Base-by-base conservation (phyloP, 129 eudicot genomes). In the Lonicera japonica region DNA sequence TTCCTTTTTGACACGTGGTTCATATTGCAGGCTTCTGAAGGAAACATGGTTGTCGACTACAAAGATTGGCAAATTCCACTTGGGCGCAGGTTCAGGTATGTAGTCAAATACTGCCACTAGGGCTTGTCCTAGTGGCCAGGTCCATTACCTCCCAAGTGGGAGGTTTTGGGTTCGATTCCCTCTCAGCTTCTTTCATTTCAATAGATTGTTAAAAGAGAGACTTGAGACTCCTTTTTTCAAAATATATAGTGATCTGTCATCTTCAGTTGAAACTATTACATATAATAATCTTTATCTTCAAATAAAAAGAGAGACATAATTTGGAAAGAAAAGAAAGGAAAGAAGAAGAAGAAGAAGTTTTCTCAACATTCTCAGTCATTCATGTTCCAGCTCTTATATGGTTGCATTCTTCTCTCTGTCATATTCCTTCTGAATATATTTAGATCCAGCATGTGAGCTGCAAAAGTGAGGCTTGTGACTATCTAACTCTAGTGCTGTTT, bases 11-110 rank as follows among this genome's bases (percentile, higher is more conserved):
- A 25, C 51, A n/a, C 19, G 48, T 53, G 66, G 29, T n/a, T 65
- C 21, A 13, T 64, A 69, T 54, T 58, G 14, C 83, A 92, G 99
- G 96, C 85, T 47, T 92, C 99, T 56, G 82, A 92, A 73, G 83
- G 60, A 43, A 75, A 81, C 61, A 56, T 65, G 70, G 99, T 85
- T 70, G 95, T 92, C 52, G 99, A 92, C 75, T 92, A 92, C 80
- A 92, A 92, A 77, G 99, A 92, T 72, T 92, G 99, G 99, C 96
- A 92, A 77, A 85, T 92, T 72, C 99, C 99, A 64, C 90, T 92
- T n/a, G 99, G 99, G 25, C 96, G 96, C 76, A 84, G 99, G 65
- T 92, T 92, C 86, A 92, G 99, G 99, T 86, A 53, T 21, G 81
- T 45, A 38, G 46, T 47, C 39, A 24, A 13, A 21, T 10, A 22